Conservation (phyloP, 2,329 filamentous ascomycete species). For the Westerdykella aurantiaca region DNA sequence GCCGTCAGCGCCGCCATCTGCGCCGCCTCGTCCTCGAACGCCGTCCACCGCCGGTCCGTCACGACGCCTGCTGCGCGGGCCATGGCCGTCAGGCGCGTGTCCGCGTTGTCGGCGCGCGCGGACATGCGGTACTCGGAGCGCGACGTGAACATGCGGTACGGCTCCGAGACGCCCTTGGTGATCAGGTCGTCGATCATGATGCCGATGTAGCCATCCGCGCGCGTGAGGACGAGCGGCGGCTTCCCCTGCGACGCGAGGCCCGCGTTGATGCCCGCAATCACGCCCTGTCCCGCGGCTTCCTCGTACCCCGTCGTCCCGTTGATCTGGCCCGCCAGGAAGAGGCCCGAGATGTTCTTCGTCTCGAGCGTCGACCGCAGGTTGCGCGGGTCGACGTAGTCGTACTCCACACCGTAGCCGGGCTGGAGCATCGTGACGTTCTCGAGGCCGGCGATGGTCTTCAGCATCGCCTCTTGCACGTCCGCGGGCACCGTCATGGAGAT, state of each 20-base stretch:
- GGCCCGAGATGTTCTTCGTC: constrained; percentile 81
- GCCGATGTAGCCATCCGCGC: constrained; percentile 91
- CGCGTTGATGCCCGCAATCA: constrained; percentile 90
- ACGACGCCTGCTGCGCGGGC: constrained; percentile 74
- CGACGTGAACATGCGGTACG: constrained; percentile 97
- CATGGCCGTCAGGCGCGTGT: constrained; percentile 73
- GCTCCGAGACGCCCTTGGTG: constrained; percentile 93
- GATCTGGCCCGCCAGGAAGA: constrained; percentile 93
- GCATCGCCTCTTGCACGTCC: constrained; percentile 74
- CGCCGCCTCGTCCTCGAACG: constrained; percentile 58
- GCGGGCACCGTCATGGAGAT: constrained; percentile 94
- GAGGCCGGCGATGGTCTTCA: constrained; percentile 82
- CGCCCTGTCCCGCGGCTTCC: constrained; percentile 88
- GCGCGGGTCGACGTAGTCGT: constrained; percentile 95
- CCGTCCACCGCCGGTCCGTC: constrained; percentile 68
- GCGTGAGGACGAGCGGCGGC: constrained; percentile 60
- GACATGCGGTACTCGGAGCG: constrained; percentile 94
- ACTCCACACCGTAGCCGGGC: constrained; percentile 94
- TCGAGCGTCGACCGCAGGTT: constrained; percentile 83
- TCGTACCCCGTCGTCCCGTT: constrained; percentile 98
- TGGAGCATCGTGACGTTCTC: constrained; percentile 90
- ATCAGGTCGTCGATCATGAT: constrained; percentile 98
- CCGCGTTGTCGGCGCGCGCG: constrained; percentile 88
- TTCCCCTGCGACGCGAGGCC: constrained; percentile 69
- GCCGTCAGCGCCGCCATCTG: constrained; percentile 63